Conservation (phyloP, 257 asterid species). For the Solanum virginianum region DNA sequence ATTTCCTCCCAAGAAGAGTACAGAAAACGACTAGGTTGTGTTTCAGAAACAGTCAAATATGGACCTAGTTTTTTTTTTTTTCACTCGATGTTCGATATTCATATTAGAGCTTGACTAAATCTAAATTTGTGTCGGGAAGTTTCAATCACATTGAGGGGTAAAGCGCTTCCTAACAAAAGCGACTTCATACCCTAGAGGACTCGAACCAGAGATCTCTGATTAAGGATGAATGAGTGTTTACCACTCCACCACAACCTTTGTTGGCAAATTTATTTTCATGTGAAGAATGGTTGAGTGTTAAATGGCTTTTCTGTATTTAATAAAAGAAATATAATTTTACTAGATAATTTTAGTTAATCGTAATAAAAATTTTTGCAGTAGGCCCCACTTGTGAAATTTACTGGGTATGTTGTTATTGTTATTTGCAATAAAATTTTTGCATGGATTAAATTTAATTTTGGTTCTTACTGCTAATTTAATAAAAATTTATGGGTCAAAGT, state of each 20-base stretch:
- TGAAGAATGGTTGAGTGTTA: not conserved
- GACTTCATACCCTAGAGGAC: too few relatives aligned
- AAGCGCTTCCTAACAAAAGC: too few relatives aligned
- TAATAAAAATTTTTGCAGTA: too few relatives aligned
- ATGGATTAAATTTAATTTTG: not conserved
- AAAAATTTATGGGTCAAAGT: not conserved
- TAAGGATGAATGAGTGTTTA: too few relatives aligned
- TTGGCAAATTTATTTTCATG: not conserved
- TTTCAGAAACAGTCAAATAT: not conserved
- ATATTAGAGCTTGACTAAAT: too few relatives aligned
- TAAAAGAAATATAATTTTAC: not conserved
- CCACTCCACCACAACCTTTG: too few relatives aligned
- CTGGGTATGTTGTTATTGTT: too few relatives aligned
- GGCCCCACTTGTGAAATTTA: too few relatives aligned
- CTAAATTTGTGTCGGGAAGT: fast-evolving
- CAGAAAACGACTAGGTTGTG: not conserved
- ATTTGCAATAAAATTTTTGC: not conserved
- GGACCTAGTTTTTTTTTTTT: not conserved
- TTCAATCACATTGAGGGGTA: too few relatives aligned
- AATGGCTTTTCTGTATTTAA: not conserved
- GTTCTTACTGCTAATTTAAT: not conserved
- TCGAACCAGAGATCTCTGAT: too few relatives aligned
- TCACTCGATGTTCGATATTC: too few relatives aligned
- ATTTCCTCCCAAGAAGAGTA: not conserved
- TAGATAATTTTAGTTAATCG: not conserved